These are phyloP conservation scores for Vigna reflexopilosa DNA, from an alignment of 306 rosid genomes.

Conservation along the genomic window DNA sequence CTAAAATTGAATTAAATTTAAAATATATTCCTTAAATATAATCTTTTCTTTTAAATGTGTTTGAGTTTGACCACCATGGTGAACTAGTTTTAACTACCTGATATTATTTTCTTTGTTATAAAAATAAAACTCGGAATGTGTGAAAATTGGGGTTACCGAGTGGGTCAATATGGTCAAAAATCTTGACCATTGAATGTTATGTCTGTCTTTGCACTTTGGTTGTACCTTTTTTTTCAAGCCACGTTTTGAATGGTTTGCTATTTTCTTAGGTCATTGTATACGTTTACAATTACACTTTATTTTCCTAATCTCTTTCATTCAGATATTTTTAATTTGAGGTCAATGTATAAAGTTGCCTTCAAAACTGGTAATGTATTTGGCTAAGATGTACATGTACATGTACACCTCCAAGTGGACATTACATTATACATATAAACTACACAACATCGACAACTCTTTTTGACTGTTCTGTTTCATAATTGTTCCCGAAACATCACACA, in stretches of 20 bases:
- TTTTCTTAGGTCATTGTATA: not conserved
- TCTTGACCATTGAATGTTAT: slow-evolving; percentile 23
- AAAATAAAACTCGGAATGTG: not conserved
- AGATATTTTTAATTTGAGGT: not conserved
- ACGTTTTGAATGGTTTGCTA: slow-evolving; percentile 15
- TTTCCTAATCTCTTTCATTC: not conserved
- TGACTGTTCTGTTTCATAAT: slow-evolving; percentile 4
- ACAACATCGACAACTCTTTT: not conserved
- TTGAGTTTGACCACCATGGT: not conserved
- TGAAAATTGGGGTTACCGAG: not conserved
- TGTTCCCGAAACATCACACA: not conserved
- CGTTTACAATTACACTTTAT: not conserved
- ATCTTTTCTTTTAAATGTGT: no score
- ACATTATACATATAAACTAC: not conserved
- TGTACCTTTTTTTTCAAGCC: not conserved
- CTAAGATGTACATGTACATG: not conserved
- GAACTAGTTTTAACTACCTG: not conserved
- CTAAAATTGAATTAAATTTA: no score
- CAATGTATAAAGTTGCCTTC: not conserved
- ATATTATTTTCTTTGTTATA: not conserved
- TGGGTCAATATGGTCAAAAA: slow-evolving; percentile 43
- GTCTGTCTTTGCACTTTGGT: not conserved
- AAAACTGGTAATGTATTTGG: not conserved
- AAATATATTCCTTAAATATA: no score
- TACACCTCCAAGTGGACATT: not conserved